Percentiles rank a stretch among this genome's conserved stretches.
Conservation (phyloP, 768 basidiomycete species). For the Dacryopinax spathularia region DNA sequence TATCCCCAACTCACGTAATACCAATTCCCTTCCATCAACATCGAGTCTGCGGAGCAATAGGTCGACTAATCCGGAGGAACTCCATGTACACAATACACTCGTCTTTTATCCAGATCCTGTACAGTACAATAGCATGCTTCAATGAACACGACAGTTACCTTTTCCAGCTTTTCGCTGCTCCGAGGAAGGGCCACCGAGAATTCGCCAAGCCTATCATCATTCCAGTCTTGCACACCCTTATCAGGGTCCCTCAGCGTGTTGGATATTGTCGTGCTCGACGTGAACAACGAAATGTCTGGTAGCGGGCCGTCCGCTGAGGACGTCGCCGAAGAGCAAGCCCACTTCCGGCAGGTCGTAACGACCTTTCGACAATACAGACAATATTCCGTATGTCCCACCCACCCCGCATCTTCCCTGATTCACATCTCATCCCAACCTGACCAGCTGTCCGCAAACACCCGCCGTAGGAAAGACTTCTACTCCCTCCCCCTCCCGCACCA, state of each 20-base stretch:
- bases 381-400: constrained; percentile 41
- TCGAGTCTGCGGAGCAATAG: not conserved
- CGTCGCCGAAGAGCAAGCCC: constrained; percentile 42
- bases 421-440: not conserved
- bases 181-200: not conserved
- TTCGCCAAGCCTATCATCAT: not conserved
- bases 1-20: not conserved
- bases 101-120: not conserved
- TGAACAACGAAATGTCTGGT: constrained; percentile 3
- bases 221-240: not conserved
- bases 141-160: not conserved
- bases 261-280: constrained; percentile 9
- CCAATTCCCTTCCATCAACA: not conserved
- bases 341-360: constrained; percentile 60
- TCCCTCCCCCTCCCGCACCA: constrained; percentile 56
- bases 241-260: not conserved
- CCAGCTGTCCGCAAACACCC: constrained; percentile 45
- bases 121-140: not conserved
- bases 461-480: constrained; percentile 64
- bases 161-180: not conserved
- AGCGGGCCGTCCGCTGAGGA: constrained; percentile 8
- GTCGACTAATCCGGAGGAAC: not conserved
- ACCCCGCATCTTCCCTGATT: not conserved
- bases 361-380: constrained; percentile 64
- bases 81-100: not conserved